Conservation (phyloP, 2,329 filamentous ascomycete species). For the Trichothecium sympodiale region DNA sequence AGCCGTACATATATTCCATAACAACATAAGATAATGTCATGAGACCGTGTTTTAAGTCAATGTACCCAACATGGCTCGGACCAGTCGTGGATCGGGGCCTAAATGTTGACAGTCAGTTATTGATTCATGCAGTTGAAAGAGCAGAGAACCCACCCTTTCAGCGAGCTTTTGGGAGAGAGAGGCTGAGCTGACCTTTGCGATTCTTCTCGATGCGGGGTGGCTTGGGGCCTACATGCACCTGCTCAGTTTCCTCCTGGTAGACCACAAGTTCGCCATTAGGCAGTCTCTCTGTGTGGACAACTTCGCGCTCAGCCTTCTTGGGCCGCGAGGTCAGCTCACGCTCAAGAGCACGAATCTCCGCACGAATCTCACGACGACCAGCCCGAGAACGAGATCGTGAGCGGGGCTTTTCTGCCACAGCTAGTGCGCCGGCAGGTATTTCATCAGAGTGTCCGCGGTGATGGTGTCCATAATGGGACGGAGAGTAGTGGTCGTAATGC, state of each 20-base stretch:
- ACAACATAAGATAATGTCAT: no score
- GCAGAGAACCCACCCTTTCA: conserved; percentile 33
- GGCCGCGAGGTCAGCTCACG: conserved; percentile 27
- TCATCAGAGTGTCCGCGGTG: conserved; percentile 9
- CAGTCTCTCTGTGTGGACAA: conserved; percentile 45
- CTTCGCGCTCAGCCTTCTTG: conserved; percentile 32
- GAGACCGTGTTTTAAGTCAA: conserved; percentile 39
- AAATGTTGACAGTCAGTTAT: conserved; percentile 20
- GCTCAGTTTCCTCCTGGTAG: conserved; percentile 29
- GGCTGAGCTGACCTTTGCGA: conserved; percentile 90
- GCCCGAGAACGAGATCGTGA: conserved; percentile 28
- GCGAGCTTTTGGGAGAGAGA: conserved; percentile 65
- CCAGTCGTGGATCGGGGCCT: conserved; percentile 53
- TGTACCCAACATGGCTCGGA: conserved; percentile 62
- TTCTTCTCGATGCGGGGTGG: conserved; percentile 72
- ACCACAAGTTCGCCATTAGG: conserved; percentile 33
- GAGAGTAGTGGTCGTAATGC: not conserved
- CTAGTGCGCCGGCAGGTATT: conserved; percentile 14
- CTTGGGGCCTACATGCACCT: conserved; percentile 39
- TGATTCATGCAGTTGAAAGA: conserved; percentile 8
- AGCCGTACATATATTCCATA: no score
- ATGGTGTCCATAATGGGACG: conserved; percentile 8
- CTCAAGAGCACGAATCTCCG: conserved; percentile 63
- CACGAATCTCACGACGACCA: conserved; percentile 53
- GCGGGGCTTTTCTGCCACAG: conserved; percentile 30